Conservation (phyloP, 768 basidiomycete species). For the Sistotremastrum niveocremeum region DNA sequence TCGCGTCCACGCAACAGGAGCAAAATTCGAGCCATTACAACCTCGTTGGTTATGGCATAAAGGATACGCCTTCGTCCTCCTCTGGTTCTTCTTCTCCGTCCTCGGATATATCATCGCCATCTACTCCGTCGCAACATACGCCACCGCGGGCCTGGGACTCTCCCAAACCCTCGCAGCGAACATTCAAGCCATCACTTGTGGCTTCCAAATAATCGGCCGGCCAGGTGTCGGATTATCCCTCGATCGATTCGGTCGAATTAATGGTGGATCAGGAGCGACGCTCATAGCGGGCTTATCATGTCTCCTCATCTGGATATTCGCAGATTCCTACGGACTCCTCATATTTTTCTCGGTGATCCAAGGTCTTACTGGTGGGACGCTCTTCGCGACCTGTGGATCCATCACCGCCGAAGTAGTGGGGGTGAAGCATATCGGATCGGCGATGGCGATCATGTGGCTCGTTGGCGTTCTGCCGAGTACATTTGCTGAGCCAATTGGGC, state of each 20-base stretch:
- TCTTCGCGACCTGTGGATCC: conserved; percentile 9
- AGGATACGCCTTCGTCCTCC: conserved; percentile 16
- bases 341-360: conserved; percentile 2
- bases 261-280: conserved; percentile 16
- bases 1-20: conserved; percentile 5
- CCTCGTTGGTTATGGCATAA: conserved; percentile 13
- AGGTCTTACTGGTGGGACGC: conserved; percentile 6
- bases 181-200: conserved; percentile 18
- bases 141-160: conserved; percentile 15
- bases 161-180: conserved; percentile 18
- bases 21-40: conserved; percentile 15
- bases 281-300: conserved; percentile 16
- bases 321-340: conserved; percentile 16
- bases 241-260: conserved; percentile 17
- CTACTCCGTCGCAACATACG: conserved; percentile 19
- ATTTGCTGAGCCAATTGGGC: conserved; percentile 5
- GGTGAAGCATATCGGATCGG: conserved; percentile 5
- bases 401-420: conserved; percentile 10
- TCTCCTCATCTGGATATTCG: conserved; percentile 19
- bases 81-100: conserved; percentile 16
- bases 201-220: conserved; percentile 19
- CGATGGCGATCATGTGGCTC: conserved; percentile 5
- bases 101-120: conserved; percentile 19
- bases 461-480: neutral
- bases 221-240: conserved; percentile 15